Percentiles rank a stretch among this genome's conserved stretches.
phyloP scores from a whole-genome alignment of 1,284 basidiomycete genomes.

The Fomitopsis palustris region DNA sequence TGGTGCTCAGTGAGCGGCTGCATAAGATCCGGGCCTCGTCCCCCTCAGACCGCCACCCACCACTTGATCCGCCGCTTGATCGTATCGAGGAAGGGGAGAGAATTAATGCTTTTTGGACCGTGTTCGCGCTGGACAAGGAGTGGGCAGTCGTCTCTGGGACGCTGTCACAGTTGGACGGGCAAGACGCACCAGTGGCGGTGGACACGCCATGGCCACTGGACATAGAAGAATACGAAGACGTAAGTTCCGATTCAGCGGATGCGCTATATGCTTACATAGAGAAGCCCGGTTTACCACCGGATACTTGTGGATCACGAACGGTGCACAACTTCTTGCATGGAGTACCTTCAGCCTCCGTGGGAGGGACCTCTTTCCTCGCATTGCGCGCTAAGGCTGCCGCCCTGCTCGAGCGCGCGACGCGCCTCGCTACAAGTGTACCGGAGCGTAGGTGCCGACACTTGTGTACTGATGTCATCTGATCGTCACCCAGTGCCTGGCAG shows the following conservation, averaged over 20 bases:
- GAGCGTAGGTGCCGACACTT: constrained; percentile 12
- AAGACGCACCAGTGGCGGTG: constrained; percentile 28
- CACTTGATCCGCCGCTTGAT: constrained; percentile 24
- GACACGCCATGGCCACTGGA: constrained; percentile 42
- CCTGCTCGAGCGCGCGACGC: constrained; percentile 33
- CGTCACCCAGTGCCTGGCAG: not conserved
- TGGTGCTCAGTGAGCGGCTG: constrained; percentile 35
- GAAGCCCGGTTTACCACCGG: constrained; percentile 10
- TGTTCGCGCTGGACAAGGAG: constrained; percentile 39
- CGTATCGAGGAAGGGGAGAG: constrained; percentile 40
- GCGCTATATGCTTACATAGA: not conserved
- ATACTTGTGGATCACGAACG: constrained; percentile 23
- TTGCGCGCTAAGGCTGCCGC: constrained; percentile 35
- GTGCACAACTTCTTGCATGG: constrained; percentile 30
- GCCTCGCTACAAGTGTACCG: constrained; percentile 15
- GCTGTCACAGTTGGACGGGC: constrained; percentile 29
- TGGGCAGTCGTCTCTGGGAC: constrained; percentile 36
- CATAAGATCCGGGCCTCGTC: constrained; percentile 30
- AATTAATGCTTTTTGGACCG: constrained; percentile 45
- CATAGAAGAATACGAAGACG: constrained; percentile 29
- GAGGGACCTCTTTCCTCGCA: constrained; percentile 24
- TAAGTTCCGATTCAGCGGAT: constrained; percentile 5
- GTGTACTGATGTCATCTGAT: constrained; percentile 2
- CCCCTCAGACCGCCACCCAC: constrained; percentile 20
- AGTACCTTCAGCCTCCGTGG: constrained; percentile 16